Evolutionary conservation across 2,329 filamentous ascomycete species (phyloP).

Genomic region (Zasmidium angulare): DNA sequence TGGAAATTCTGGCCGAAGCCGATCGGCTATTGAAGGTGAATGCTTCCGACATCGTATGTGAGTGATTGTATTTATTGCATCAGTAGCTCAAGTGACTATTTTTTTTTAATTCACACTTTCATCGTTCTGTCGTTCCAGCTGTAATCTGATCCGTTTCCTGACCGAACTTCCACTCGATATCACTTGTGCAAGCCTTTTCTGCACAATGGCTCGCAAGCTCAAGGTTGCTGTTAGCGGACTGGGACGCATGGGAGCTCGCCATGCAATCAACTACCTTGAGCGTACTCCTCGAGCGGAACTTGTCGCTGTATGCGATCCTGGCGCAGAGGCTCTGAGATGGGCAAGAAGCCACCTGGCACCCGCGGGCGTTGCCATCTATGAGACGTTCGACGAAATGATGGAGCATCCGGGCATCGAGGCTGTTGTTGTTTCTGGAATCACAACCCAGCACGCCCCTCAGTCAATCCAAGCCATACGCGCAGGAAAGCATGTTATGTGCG

Average conservation of each 20-base stretch:
- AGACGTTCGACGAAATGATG: conserved; percentile 57
- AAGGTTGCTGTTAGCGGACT: conserved; percentile 51
- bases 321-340: conserved; percentile 38
- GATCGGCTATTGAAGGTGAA: too few relatives aligned
- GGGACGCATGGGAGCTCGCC: conserved; percentile 55
- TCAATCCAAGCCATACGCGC: conserved; percentile 56
- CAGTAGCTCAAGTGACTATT: too few relatives aligned
- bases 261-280: conserved; percentile 51
- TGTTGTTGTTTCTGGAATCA: conserved; percentile 54
- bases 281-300: conserved; percentile 50
- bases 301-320: conserved; percentile 46
- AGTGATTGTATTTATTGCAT: too few relatives aligned
- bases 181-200: too few relatives aligned
- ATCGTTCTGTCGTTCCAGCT: too few relatives aligned
- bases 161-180: too few relatives aligned
- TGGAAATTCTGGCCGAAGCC: too few relatives aligned
- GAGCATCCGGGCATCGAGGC: conserved; percentile 54
- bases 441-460: conserved; percentile 57
- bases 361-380: conserved; percentile 53
- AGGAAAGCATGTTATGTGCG: conserved; percentile 57
- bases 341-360: conserved; percentile 50
- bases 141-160: too few relatives aligned
- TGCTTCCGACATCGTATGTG: too few relatives aligned
- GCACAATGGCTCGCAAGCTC: conserved; percentile 21
- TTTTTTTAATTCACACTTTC: too few relatives aligned